Evolutionary conservation across 2,329 filamentous ascomycete species (phyloP).

Genomic region (Apiospora marii): DNA sequence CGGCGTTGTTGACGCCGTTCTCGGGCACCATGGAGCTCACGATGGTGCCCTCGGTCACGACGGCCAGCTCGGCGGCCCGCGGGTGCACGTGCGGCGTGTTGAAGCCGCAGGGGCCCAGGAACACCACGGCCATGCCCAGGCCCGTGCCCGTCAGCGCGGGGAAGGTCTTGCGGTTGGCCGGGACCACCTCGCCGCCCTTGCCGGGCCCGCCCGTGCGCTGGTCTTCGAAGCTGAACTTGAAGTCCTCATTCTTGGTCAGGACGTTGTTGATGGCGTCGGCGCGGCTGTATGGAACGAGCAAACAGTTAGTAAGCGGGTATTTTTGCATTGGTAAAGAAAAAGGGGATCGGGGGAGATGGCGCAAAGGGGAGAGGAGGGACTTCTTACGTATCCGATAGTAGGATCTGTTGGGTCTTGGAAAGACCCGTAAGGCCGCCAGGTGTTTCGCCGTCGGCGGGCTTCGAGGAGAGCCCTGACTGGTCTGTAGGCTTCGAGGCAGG

Average conservation of each 20-base stretch:
- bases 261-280: constrained; percentile 52
- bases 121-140: constrained; percentile 59
- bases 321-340: background rate
- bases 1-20: constrained; percentile 54
- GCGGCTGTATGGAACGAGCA: constrained; percentile 39
- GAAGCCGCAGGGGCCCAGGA: constrained; percentile 61
- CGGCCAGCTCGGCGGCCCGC: constrained; percentile 60
- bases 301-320: constrained; percentile 29
- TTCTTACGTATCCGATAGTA: constrained; percentile 49
- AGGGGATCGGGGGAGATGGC: background rate
- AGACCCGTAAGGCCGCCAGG: constrained; percentile 31
- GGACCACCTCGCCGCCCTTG: constrained; percentile 56
- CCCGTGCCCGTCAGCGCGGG: constrained; percentile 62
- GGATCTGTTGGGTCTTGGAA: constrained; percentile 48
- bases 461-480: constrained; percentile 25
- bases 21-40: constrained; percentile 61
- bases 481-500: constrained; percentile 25
- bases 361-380: too few species aligned
- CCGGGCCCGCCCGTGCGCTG: constrained; percentile 41
- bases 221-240: constrained; percentile 58
- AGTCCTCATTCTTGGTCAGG: constrained; percentile 52
- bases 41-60: constrained; percentile 57
- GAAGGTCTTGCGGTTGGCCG: constrained; percentile 64
- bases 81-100: constrained; percentile 65
- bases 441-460: constrained; percentile 27